Evolutionary conservation across 306 rosid genomes (phyloP), one percentile per base, ranked within the genome.

Genomic region (Rubus idaeus): DNA sequence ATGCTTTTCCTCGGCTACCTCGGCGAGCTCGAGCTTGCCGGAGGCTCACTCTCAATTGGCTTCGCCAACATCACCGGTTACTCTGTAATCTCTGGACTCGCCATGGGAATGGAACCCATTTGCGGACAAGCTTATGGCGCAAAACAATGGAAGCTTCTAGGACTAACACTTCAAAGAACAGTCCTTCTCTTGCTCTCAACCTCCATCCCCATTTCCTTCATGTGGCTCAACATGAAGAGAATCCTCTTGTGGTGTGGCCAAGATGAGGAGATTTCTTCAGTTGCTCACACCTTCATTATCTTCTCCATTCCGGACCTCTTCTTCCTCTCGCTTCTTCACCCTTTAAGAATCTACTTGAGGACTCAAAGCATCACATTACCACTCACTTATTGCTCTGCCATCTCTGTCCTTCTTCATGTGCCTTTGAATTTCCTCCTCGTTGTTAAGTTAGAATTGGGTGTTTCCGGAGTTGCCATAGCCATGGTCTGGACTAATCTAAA

Each of bases 91-190:
- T 93, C 99, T 2, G 99, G 99, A 0, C 75, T 96, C 23, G 99
- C 99, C 78, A 92, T 93, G 97, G 99, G 99, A 71, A 96, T 96
- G 99, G 99, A 96, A 71, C 98, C 98, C 30, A 93, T 96, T 37
- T 96, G 99, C 40, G 99, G 98, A 0, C 98, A 96, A 80, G 99
- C 98, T 41, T 87, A 87, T 10, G 99, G 99, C 1, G 99, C 99
- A 0, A 85, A 88, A 75, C 97, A 95, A 67, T 61, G 79, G 88
- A 96, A 93, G 65, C 86, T 86, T 1, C 96, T 93, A 0, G 98
- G 98, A 41, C 58, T 91, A 20, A 91, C 98, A 18, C 90, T 96
- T 18, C 99, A 96, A 69, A 85, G 94, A 68, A 91, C 99, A 1
- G 87, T 91, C 0, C 97, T 96, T 8, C 91, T 96, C 3, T 90